Conservation (phyloP, 768 basidiomycete genomes). For the Polyporus arcularius region DNA sequence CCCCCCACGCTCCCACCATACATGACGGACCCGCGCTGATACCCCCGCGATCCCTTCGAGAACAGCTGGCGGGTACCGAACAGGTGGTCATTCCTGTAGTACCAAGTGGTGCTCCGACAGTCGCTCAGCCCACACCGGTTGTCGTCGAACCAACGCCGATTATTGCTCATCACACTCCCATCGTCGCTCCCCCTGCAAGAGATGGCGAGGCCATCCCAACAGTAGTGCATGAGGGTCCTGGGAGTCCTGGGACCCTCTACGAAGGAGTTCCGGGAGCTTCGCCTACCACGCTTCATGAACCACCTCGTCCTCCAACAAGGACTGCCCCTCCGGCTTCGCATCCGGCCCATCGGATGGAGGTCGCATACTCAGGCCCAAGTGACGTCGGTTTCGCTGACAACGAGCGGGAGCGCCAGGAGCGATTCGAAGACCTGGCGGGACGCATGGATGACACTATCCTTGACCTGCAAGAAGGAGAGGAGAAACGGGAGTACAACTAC, state of each 20-base stretch:
- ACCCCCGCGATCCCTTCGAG: too few relatives aligned
- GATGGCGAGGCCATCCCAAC: neutral
- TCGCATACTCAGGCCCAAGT: slow-evolving; percentile 26
- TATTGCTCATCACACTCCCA: too few relatives aligned
- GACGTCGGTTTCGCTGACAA: slow-evolving; percentile 45
- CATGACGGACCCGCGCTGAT: too few relatives aligned
- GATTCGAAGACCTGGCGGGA: slow-evolving; percentile 56
- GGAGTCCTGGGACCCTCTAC: neutral
- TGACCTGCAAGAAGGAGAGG: slow-evolving; percentile 60
- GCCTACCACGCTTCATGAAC: neutral
- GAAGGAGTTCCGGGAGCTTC: neutral
- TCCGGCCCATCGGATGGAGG: neutral
- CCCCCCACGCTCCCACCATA: too few relatives aligned
- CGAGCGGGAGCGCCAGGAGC: slow-evolving; percentile 47
- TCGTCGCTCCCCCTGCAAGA: neutral
- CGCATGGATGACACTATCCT: slow-evolving; percentile 49
- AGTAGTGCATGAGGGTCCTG: neutral
- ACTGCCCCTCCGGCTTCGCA: neutral
- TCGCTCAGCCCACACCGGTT: too few relatives aligned
- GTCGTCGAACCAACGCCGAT: neutral
- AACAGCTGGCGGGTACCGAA: too few relatives aligned
- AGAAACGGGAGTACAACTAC: slow-evolving; percentile 65
- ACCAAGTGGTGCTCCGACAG: too few relatives aligned
- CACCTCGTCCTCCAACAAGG: slow-evolving; percentile 1
- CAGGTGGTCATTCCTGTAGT: too few relatives aligned